These are phyloP conservation scores for Hirschfeldia incana DNA, from an alignment of 345 rosid species.

Conservation along the genomic window DNA sequence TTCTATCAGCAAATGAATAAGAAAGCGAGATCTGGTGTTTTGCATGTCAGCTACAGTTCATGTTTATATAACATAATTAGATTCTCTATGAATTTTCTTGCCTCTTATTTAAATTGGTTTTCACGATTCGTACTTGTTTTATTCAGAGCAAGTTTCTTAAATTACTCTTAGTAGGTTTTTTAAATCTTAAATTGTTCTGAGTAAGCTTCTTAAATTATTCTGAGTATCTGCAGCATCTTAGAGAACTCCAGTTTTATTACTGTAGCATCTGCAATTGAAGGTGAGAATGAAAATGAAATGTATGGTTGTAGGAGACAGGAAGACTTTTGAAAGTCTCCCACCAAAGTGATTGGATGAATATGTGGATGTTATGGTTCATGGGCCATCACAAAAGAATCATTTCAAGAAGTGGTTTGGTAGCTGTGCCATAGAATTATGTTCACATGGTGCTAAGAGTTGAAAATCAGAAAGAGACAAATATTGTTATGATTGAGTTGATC, in stretches of 20 bases:
- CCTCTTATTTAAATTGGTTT: neutral
- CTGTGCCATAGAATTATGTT: constrained; percentile 12
- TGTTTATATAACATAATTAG: neutral
- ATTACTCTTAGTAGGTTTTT: no score
- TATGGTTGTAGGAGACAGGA: constrained; percentile 22
- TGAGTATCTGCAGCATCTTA: neutral
- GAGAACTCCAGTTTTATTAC: constrained; percentile 2
- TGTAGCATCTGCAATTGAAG: constrained; percentile 4
- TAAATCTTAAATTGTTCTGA: no score
- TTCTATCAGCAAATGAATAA: neutral
- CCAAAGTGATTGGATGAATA: constrained; percentile 15
- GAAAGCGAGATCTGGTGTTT: neutral
- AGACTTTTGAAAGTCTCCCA: constrained; percentile 34
- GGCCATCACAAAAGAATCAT: constrained; percentile 13
- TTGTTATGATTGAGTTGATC: neutral
- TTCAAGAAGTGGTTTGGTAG: constrained; percentile 6
- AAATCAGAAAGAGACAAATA: constrained; percentile 19
- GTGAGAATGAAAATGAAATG: constrained; percentile 16
- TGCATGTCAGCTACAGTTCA: neutral
- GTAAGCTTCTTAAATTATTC: no score
- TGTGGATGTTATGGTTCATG: constrained; percentile 32
- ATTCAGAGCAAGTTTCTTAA: no score
- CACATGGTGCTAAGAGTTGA: constrained; percentile 19
- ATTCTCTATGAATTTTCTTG: neutral
- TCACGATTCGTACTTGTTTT: neutral